Conservation (phyloP, 768 basidiomycete species). For the Leccinum obscurum region DNA sequence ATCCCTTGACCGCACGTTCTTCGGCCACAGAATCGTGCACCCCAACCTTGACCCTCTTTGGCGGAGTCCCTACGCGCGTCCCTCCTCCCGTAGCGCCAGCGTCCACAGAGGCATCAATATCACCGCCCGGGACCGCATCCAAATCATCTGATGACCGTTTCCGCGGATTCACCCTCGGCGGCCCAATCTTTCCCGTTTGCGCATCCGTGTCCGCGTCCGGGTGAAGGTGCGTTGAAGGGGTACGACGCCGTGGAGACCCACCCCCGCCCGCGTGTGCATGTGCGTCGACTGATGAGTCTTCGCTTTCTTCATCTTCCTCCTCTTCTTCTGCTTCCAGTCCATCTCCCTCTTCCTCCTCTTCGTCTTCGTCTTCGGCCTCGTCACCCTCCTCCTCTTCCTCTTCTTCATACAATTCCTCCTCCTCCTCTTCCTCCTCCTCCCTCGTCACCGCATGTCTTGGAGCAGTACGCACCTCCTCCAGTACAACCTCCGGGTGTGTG, state of each 20-base stretch:
- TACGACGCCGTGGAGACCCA: constrained; percentile 9
- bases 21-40: constrained; percentile 10
- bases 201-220: constrained; percentile 1
- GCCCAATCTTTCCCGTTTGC: constrained; percentile 10
- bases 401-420: constrained; percentile 22
- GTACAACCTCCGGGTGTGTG: constrained; percentile 23
- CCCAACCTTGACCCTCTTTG: constrained; percentile 39
- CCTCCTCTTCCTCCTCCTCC: constrained; percentile 32
- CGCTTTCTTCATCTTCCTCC: constrained; percentile 39
- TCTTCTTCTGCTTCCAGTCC: constrained; percentile 29
- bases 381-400: constrained; percentile 20
- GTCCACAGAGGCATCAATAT: background rate
- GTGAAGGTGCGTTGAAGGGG: background rate
- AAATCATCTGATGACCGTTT: constrained; percentile 42
- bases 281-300: constrained; percentile 18
- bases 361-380: constrained; percentile 30
- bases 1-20: constrained; percentile 3
- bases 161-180: constrained; percentile 24
- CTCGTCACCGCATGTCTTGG: constrained; percentile 22
- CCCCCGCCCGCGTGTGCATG: background rate
- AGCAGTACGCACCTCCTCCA: constrained; percentile 26
- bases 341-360: constrained; percentile 3
- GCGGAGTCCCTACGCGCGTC: constrained; percentile 36
- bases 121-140: constrained; percentile 13
- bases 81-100: background rate